Conservation (phyloP, 495 filamentous ascomycete genomes). For the Xylaria palmicola region DNA sequence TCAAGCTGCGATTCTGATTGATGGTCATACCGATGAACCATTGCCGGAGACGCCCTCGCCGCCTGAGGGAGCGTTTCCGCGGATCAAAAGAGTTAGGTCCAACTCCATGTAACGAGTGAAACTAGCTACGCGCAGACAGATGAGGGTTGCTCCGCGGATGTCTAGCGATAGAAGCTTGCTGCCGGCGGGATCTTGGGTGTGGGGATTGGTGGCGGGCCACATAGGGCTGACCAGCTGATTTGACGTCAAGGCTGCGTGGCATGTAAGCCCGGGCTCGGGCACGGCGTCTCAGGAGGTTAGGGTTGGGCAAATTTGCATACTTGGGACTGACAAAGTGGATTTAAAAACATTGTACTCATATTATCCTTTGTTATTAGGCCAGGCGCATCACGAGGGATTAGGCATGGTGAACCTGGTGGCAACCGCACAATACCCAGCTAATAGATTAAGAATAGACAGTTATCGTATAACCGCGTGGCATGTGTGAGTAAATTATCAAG, state of each 20-base stretch:
- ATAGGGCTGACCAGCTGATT: not conserved
- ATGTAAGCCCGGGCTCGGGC: no score
- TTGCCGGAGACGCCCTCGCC: not conserved
- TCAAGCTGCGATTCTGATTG: not conserved
- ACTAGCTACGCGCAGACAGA: not conserved
- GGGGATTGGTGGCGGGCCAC: no score
- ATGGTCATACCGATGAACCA: not conserved
- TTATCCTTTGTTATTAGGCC: not conserved
- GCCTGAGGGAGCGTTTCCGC: conserved; percentile 12
- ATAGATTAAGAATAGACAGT: no score
- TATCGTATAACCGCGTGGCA: no score
- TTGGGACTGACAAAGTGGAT: not conserved
- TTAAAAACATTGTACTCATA: not conserved
- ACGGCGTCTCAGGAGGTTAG: not conserved
- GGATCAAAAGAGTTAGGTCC: conserved; percentile 38
- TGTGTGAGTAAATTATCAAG: no score
- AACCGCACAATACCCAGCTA: not conserved
- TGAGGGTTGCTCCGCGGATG: not conserved
- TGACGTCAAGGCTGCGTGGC: not conserved
- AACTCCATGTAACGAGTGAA: conserved; percentile 32
- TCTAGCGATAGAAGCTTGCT: not conserved
- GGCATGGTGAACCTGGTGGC: not conserved
- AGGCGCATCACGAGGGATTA: not conserved
- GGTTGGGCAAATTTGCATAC: not conserved
- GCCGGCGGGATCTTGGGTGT: not conserved